Evolutionary conservation across 306 rosid species (phyloP).

Genomic region (Begonia peltatifolia): DNA sequence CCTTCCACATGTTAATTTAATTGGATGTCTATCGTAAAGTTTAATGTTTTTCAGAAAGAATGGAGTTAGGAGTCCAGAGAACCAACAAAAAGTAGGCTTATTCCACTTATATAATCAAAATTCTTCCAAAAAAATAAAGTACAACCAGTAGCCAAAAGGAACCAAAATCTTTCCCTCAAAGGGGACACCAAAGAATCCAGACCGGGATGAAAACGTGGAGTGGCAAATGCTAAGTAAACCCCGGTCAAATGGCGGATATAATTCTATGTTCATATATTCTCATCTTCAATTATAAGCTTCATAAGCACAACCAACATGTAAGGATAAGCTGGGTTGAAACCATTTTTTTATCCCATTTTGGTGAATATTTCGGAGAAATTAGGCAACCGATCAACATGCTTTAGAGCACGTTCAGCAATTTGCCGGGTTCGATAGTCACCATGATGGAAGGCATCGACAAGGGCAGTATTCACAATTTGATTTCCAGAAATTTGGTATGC

Average conservation of each 20-base stretch:
- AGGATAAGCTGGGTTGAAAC: not conserved
- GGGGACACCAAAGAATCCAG: too few species aligned
- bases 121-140: too few species aligned
- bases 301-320: conserved; percentile 15
- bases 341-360: conserved; percentile 12
- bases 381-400: conserved; percentile 89
- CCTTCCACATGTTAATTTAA: too few species aligned
- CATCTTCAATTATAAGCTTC: conserved; percentile 27
- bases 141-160: too few species aligned
- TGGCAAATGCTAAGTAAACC: too few species aligned
- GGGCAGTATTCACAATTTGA: conserved; percentile 80
- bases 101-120: too few species aligned
- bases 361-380: conserved; percentile 94
- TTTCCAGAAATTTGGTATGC: conserved; percentile 68
- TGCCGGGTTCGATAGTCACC: conserved; percentile 86
- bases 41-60: too few species aligned
- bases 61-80: too few species aligned
- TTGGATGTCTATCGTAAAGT: too few species aligned
- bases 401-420: conserved; percentile 86
- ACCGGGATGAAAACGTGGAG: too few species aligned
- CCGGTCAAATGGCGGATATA: not conserved
- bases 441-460: conserved; percentile 96
- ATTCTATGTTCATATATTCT: conserved; percentile 17
- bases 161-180: too few species aligned
- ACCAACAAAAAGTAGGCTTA: too few species aligned